These are phyloP conservation scores for Candida maltosa DNA, from an alignment of 805 yeast genomes.

Conservation along the genomic window DNA sequence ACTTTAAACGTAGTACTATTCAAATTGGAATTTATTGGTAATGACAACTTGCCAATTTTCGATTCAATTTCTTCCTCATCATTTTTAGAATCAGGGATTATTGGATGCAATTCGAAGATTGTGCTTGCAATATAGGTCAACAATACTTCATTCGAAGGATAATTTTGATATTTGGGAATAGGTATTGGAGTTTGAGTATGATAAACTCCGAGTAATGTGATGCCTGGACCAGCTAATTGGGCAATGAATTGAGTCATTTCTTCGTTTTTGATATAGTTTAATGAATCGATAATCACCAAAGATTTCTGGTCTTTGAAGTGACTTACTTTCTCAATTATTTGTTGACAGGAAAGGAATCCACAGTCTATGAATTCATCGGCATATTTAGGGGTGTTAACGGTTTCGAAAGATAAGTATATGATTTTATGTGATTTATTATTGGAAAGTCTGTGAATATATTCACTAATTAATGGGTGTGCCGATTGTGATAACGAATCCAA, in stretches of 20 bases:
- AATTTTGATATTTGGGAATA: conserved; percentile 35
- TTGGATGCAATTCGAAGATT: conserved; percentile 60
- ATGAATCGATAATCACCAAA: conserved; percentile 30
- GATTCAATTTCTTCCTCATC: conserved; percentile 49
- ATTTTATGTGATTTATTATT: conserved; percentile 36
- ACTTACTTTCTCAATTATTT: conserved; percentile 15
- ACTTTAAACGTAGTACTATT: conserved; percentile 48
- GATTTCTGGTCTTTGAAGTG: conserved; percentile 4
- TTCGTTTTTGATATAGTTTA: conserved; percentile 52
- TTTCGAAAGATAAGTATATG: conserved; percentile 67
- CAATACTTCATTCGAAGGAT: conserved; percentile 52
- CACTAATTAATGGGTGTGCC: conserved; percentile 52
- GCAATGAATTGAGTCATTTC: conserved; percentile 50
- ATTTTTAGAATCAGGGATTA: conserved; percentile 10
- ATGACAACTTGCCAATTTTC: conserved; percentile 33
- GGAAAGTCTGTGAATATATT: conserved; percentile 50
- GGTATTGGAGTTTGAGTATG: conserved; percentile 38
- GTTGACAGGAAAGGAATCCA: conserved; percentile 12
- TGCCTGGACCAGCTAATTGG: conserved; percentile 33
- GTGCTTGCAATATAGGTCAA: conserved; percentile 73
- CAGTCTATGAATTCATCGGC: conserved; percentile 51
- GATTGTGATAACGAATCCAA: conserved; percentile 73
- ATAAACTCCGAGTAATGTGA: conserved; percentile 31
- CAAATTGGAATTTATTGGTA: conserved; percentile 44
- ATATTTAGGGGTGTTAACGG: conserved; percentile 49